These are phyloP conservation scores for Rhynchosporium agropyri DNA, from an alignment of 2,329 filamentous ascomycete genomes.

Conservation along the genomic window DNA sequence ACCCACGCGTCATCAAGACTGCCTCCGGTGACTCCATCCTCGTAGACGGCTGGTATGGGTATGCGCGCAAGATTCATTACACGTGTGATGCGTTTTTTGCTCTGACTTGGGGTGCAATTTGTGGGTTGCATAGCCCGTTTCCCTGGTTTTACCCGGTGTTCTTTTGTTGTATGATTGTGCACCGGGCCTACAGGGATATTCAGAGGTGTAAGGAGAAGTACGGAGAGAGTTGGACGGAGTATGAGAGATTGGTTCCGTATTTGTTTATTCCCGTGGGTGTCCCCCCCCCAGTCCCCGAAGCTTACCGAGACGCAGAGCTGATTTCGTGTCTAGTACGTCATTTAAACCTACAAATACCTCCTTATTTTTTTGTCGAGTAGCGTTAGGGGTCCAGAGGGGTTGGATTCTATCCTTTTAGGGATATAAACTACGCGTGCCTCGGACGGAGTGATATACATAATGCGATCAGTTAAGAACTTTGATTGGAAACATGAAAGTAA, in stretches of 20 bases:
- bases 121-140: conserved; percentile 78
- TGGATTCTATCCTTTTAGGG: conserved; percentile 9
- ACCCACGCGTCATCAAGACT: conserved; percentile 77
- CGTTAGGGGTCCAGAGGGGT: too few species aligned
- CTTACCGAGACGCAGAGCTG: too few species aligned
- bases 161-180: conserved; percentile 78
- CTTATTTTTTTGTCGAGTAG: background rate
- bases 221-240: conserved; percentile 79
- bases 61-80: conserved; percentile 81
- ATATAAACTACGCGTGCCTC: background rate
- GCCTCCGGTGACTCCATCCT: conserved; percentile 75
- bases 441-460: too few species aligned
- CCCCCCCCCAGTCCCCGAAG: too few species aligned
- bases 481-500: too few species aligned
- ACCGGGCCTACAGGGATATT: conserved; percentile 76
- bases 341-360: conserved; percentile 15
- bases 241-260: conserved; percentile 78
- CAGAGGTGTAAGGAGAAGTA: conserved; percentile 76
- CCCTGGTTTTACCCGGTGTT: conserved; percentile 90
- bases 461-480: too few species aligned
- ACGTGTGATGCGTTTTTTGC: conserved; percentile 80
- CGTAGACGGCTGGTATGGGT: conserved; percentile 83
- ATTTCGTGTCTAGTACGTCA: conserved; percentile 3
- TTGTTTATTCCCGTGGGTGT: conserved; percentile 73
- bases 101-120: conserved; percentile 77